Evolutionary conservation across 305 asterid species (phyloP), one percentile per base, ranked within the genome.

Genomic region (Petunia hybrid): DNA sequence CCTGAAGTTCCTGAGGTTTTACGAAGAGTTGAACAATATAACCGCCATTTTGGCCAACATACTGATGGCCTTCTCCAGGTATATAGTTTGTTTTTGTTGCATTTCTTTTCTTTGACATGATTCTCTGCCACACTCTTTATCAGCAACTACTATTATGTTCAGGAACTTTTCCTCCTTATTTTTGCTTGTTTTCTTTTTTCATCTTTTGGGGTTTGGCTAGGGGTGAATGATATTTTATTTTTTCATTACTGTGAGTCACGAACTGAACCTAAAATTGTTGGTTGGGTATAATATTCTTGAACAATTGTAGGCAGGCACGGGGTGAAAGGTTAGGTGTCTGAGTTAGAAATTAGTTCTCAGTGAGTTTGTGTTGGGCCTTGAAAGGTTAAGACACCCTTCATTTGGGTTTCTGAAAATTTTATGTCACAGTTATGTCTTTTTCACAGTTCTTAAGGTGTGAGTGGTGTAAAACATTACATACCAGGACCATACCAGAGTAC

Each of bases 21-120:
- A 79, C 89, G 83, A 77, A 91, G 81, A 89, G 84, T 89, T 46
- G 95, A 94, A 88, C 80, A 87, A 68, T 95, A 95, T 73, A 95
- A 95, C 85, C 94, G 95, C 76, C 84, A 81, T 9, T 91, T 83
- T 88, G 97, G 99, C 48, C 89, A 82, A 76, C 85, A 59, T 8
- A 13, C 90, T 51, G 83, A 74, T 82, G 84, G 94, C 82, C 91
- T 94, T 80, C 55, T 83, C 84, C 98, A 95, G 99, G 99, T 95
- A 89, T 22, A 43, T 80, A 16, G 59, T 62, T 56, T 65, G 9
- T 63, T 7, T 43, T 78, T 42, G 2, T 53, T 22, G 56, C 51
- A 16, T 48, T 35, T 48, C 22, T 60, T 60, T 35, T 68, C 45
- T 36, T 16, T 53, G 48, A 53, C 46, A 51, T 38, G 48, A 74